Evolutionary conservation across 108 stramenopile genomes (phyloP).

Genomic region (Stephanodiscus minutulus): DNA sequence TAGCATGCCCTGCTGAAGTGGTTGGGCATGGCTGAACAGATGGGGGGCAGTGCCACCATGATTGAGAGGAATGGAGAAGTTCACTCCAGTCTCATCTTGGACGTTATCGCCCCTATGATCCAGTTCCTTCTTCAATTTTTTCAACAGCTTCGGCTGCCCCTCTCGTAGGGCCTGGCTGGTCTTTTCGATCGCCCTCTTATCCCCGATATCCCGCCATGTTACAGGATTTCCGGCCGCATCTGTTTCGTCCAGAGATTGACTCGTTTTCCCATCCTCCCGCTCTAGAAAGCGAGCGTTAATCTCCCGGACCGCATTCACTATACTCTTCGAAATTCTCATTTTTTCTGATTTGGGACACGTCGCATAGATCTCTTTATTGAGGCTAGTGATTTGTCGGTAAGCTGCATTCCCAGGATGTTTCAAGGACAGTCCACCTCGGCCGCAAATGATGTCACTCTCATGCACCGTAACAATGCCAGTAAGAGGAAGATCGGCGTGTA

Average conservation of each 20-base stretch:
- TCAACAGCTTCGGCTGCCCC: slow-evolving; percentile 52
- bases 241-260: slow-evolving; percentile 29
- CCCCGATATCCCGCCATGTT: slow-evolving; percentile 55
- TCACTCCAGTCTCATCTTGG: not conserved
- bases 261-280: slow-evolving; percentile 47
- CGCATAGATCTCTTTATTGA: slow-evolving; percentile 51
- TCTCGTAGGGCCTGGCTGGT: slow-evolving; percentile 56
- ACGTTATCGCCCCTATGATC: not conserved
- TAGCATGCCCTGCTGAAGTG: not conserved
- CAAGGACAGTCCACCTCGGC: slow-evolving; percentile 53
- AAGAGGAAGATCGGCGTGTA: not conserved
- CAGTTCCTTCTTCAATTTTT: slow-evolving; percentile 25
- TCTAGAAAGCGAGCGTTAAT: slow-evolving; percentile 51
- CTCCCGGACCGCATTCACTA: slow-evolving; percentile 52
- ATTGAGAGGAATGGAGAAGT: not conserved
- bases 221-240: slow-evolving; percentile 38
- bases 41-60: not conserved
- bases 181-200: slow-evolving; percentile 55
- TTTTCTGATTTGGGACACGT: slow-evolving; percentile 56
- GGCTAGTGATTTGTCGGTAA: slow-evolving; percentile 53
- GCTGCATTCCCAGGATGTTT: slow-evolving; percentile 53
- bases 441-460: slow-evolving; percentile 51
- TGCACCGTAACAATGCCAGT: slow-evolving; percentile 1
- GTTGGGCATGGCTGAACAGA: not conserved
- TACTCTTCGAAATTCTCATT: slow-evolving; percentile 47